Base-by-base conservation (phyloP, 225 moss, liverwort and hornwort genomes). In the Physcomitrellopsis africana region DNA sequence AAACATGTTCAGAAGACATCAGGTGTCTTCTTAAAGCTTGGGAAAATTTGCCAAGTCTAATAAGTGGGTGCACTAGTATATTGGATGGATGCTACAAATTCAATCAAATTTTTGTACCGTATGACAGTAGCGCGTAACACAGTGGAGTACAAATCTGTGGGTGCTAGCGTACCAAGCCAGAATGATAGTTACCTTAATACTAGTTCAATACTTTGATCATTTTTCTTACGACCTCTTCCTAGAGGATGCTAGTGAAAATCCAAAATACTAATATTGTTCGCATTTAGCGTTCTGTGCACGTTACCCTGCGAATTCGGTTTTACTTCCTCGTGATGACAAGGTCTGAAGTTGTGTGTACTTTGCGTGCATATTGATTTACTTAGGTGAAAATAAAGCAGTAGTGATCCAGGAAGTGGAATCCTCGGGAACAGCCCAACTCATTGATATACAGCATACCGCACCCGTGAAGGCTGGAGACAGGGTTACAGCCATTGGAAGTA, bases 381-480 rank as follows among this genome's bases (percentile, higher is more conserved):
- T 42, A 89, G 92, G 83, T 86, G 80, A 82, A 42, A 85, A 55
- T 58, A 81, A 67, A 24, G 52, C 45, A 54, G 83, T 92, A 22
- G 79, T 92, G 64, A 81, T 95, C 10, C 80, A 83, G 58, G 91
- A 91, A 78, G 91, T 95, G 19, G 94, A 95, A 74, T 49, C 81
- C 56, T 71, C 76, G 5, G 92, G 94, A 76, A 86, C 82, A 58
- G 81, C 89, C 27, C 83, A 70, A 53, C 59, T 73, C 63, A 78
- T 87, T 52, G 81, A 87, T 63, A 95, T 95, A 78, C 86, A 92
- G 12, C 89, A 95, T 63, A 92, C 92, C 10, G 70, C 89, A 62
- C 51, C 74, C 72, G 84, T 95, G 26, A 83, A 81, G 74, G 81
- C 82, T 63, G 87, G 92, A 78, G 92, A 95, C 67, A 37, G 67